Evolutionary conservation across 164 flowering plant species (phyloP), one percentile per base, ranked within the genome.

Genomic region (Litsea cubeba): DNA sequence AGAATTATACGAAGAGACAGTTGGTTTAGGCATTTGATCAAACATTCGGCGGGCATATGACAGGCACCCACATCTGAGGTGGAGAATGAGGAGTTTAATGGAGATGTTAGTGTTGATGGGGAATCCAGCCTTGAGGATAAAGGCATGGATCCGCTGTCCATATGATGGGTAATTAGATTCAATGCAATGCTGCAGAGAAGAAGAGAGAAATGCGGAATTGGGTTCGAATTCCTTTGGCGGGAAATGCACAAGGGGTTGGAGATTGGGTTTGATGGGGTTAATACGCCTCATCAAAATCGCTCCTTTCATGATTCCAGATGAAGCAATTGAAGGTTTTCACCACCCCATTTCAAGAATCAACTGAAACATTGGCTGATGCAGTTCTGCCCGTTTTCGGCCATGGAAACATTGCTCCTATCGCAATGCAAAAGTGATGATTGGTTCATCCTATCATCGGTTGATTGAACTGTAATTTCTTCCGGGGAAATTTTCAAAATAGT

Each of bases 1-100:
- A 65, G 89, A 93, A 76, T 91, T 95, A 81, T 86, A 91, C 10
- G 97, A 92, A 49, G 93, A 87, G 1, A 86, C 76, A 72, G 94
- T 89, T 77, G 81, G 87, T 26, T 76, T 75, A 14, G 84, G 79
- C 88, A 95, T 78, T 84, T 87, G 87, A 69, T 95, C 97, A 71
- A 93, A 89, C 84, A 89, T 22, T 50, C 79, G 84, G 64, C 91
- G 88, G 2, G 95, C 95, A 80, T 85, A 87, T 0, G 35, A 22
- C 68, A 93, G 40, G 32, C 79, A 83, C 5, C 81, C 79, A 26
- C 86, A 81, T 84, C 84, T 93, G 18, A 91, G 11, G 54, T 90
- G 67, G 1, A 95, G 72, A 0, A 92, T 85, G 3, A 95, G 84
- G 50, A 95, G 90, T 76, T 93, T 93, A 76, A 91, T 95, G 71